phyloP scores from a whole-genome alignment of 768 basidiomycete species.

The Galerina marginata region DNA sequence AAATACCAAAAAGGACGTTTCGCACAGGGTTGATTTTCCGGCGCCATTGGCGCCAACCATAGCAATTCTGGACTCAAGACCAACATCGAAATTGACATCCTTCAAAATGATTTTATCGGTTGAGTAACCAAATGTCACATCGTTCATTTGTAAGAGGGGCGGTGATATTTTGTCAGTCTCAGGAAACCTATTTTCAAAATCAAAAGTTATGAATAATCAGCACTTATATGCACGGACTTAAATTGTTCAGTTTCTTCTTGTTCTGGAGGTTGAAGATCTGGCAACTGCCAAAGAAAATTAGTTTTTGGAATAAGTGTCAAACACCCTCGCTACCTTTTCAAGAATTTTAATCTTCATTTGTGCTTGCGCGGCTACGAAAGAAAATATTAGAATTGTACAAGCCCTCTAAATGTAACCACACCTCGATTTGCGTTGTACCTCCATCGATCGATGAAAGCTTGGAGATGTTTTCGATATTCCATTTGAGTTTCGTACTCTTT shows the following conservation, averaged over 20 bases:
- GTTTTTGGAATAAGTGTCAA: not conserved
- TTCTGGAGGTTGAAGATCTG: slow-evolving; percentile 92
- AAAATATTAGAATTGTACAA: not conserved
- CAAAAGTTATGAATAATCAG: not conserved
- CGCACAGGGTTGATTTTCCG: slow-evolving; percentile 94
- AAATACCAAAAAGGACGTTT: slow-evolving; percentile 1
- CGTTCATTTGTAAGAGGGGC: slow-evolving; percentile 89
- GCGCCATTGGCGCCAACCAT: slow-evolving; percentile 95
- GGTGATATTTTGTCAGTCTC: slow-evolving; percentile 98
- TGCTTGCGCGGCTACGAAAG: slow-evolving; percentile 78
- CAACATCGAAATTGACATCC: slow-evolving; percentile 86
- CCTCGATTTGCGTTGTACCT: slow-evolving; percentile 95
- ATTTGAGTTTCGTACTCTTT: slow-evolving; percentile 98
- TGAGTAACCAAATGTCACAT: slow-evolving; percentile 89
- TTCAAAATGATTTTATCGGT: slow-evolving; percentile 78
- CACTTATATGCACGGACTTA: slow-evolving; percentile 53
- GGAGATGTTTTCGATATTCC: slow-evolving; percentile 92
- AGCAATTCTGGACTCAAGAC: slow-evolving; percentile 93
- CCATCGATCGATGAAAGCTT: slow-evolving; percentile 99
- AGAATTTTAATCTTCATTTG: slow-evolving; percentile 75
- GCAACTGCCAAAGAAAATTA: slow-evolving; percentile 57
- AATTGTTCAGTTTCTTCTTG: slow-evolving; percentile 92
- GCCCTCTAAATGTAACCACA: slow-evolving; percentile 21
- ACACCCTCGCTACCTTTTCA: slow-evolving; percentile 62
- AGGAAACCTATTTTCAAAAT: slow-evolving; percentile 66